phyloP scores from a whole-genome alignment of 768 basidiomycete genomes.

The Suillus placidus region DNA sequence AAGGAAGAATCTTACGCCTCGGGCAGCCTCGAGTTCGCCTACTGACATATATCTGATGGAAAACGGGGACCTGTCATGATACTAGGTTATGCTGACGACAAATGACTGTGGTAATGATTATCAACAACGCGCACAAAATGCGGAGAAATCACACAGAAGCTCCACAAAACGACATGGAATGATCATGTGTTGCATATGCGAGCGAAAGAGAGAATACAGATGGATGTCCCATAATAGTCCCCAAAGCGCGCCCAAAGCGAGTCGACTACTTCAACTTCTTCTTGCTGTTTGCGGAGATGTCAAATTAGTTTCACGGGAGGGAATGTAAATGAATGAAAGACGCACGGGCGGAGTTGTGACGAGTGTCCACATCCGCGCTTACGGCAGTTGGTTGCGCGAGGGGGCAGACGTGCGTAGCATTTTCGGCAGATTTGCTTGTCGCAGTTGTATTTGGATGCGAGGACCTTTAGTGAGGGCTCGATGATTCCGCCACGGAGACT shows the following conservation, averaged over 20 bases:
- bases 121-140: not conserved
- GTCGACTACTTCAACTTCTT: slow-evolving; percentile 90
- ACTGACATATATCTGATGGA: not conserved
- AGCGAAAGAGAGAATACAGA: slow-evolving; percentile 25
- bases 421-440: slow-evolving; percentile 99
- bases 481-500: slow-evolving; percentile 98
- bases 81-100: not conserved
- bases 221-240: slow-evolving; percentile 15
- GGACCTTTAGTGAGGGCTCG: slow-evolving; percentile 96
- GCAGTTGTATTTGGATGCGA: slow-evolving; percentile 98
- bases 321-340: slow-evolving; percentile 25
- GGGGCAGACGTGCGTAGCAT: slow-evolving; percentile 99
- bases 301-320: slow-evolving; percentile 5
- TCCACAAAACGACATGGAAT: slow-evolving; percentile 6
- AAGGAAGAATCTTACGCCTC: not conserved
- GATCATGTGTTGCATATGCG: slow-evolving; percentile 24
- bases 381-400: slow-evolving; percentile 99
- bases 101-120: no score
- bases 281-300: slow-evolving; percentile 56
- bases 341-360: slow-evolving; percentile 88
- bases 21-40: not conserved
- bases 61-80: not conserved
- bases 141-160: slow-evolving; percentile 4
- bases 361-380: slow-evolving; percentile 92
- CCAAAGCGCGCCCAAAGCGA: slow-evolving; percentile 15